Conservation (phyloP, 371 early-diverging fungal species). For the Blakeslea trispora region DNA sequence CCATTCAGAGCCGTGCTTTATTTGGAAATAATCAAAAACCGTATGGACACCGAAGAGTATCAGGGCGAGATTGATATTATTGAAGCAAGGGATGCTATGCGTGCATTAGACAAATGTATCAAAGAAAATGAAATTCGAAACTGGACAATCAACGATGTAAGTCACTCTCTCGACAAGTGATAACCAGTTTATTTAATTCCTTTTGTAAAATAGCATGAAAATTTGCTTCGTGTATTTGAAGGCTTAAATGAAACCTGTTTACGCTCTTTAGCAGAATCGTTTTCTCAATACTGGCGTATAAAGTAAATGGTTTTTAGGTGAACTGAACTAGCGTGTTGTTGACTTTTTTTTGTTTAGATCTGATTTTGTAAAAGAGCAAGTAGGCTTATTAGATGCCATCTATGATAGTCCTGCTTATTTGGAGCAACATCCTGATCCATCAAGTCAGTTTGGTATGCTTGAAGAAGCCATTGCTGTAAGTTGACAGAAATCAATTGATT, state of each 20-base stretch:
- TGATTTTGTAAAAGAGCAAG: slow-evolving; percentile 42
- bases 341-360: slow-evolving; percentile 28
- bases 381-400: slow-evolving; percentile 47
- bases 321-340: neutral
- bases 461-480: slow-evolving; percentile 52
- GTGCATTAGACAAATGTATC: slow-evolving; percentile 47
- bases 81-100: slow-evolving; percentile 54
- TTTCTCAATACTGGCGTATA: slow-evolving; percentile 49
- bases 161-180: too few relatives aligned
- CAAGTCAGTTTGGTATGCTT: slow-evolving; percentile 34
- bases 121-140: slow-evolving; percentile 48
- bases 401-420: slow-evolving; percentile 54
- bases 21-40: slow-evolving; percentile 62
- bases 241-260: slow-evolving; percentile 45
- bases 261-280: slow-evolving; percentile 38
- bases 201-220: slow-evolving; percentile 35
- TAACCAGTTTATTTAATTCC: too few relatives aligned
- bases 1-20: slow-evolving; percentile 67
- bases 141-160: slow-evolving; percentile 61
- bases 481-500: too few relatives aligned
- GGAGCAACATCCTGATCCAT: slow-evolving; percentile 45
- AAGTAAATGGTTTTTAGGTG: slow-evolving; percentile 20
- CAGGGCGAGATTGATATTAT: slow-evolving; percentile 36
- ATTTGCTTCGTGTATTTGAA: slow-evolving; percentile 46
- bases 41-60: slow-evolving; percentile 42